These are phyloP conservation scores for Malus fusca DNA, from an alignment of 306 rosid species.

Conservation along the genomic window DNA sequence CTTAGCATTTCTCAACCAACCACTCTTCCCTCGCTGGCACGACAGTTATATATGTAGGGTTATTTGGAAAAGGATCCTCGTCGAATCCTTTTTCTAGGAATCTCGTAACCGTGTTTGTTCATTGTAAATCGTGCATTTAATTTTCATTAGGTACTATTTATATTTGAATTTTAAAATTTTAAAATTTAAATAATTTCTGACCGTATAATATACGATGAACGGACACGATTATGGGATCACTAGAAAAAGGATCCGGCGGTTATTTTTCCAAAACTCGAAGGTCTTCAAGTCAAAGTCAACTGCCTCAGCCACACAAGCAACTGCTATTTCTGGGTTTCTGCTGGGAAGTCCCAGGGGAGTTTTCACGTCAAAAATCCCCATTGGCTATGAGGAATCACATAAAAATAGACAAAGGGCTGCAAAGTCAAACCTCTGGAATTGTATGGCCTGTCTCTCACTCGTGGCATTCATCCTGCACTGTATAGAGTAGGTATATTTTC, in stretches of 20 bases:
- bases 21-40: neutral
- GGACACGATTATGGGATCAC: fast-evolving
- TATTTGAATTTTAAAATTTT: too few relatives aligned
- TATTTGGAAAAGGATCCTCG: too few relatives aligned
- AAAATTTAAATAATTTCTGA: too few relatives aligned
- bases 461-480: neutral
- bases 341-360: neutral
- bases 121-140: too few relatives aligned
- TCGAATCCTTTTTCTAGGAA: too few relatives aligned
- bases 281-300: neutral
- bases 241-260: too few relatives aligned
- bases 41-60: neutral
- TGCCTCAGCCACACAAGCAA: neutral
- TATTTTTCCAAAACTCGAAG: neutral
- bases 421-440: neutral
- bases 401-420: neutral
- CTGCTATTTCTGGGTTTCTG: neutral
- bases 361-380: neutral
- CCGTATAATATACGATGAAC: too few relatives aligned
- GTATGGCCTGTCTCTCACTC: conserved; percentile 2
- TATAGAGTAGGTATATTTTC: neutral
- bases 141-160: too few relatives aligned
- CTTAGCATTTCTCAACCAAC: neutral
- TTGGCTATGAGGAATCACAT: neutral
- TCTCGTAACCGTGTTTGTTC: too few relatives aligned